Percentiles rank a stretch among this genome's conserved stretches.
Conservation (phyloP, 2,329 filamentous ascomycete species). For the Falciphora oryzae region DNA sequence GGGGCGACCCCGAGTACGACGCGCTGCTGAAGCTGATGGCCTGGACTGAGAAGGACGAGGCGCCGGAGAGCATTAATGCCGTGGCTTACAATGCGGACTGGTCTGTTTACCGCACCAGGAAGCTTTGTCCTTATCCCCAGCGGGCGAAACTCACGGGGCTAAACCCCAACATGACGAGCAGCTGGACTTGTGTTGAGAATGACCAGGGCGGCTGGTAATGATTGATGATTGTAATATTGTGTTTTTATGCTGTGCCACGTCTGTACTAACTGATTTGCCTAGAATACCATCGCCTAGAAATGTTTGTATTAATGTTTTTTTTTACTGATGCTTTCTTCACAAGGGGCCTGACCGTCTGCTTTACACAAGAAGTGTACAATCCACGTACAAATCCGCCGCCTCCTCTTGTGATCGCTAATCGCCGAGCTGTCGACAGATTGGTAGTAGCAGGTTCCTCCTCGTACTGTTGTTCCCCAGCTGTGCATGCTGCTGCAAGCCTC, state of each 20-base stretch:
- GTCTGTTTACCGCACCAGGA: background rate
- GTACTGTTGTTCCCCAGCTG: no score
- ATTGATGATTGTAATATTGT: background rate
- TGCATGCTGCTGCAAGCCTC: no score
- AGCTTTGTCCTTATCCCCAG: conserved; percentile 31
- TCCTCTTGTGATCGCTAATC: no score
- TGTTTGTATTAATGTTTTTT: no score
- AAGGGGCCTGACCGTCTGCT: no score
- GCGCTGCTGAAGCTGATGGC: conserved; percentile 28
- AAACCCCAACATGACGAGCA: conserved; percentile 22
- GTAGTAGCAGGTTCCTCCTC: no score
- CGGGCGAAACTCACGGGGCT: conserved; percentile 25
- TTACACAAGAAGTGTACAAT: no score
- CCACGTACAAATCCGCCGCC: no score
- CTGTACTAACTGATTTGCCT: no score
- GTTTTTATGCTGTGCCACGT: background rate
- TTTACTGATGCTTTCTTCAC: no score
- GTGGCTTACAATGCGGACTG: background rate
- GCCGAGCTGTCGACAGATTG: no score
- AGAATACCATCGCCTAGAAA: no score
- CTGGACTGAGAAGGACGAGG: conserved; percentile 30
- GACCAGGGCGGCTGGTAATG: background rate
- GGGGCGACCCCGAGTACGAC: conserved; percentile 28
- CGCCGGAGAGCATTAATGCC: conserved; percentile 15
- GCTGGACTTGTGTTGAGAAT: conserved; percentile 22